Percentiles rank a stretch among this genome's conserved stretches.
These are phyloP conservation scores for Phytophthora colocasiae DNA, from an alignment of 352 stramenopile species.

Conservation along the genomic window DNA sequence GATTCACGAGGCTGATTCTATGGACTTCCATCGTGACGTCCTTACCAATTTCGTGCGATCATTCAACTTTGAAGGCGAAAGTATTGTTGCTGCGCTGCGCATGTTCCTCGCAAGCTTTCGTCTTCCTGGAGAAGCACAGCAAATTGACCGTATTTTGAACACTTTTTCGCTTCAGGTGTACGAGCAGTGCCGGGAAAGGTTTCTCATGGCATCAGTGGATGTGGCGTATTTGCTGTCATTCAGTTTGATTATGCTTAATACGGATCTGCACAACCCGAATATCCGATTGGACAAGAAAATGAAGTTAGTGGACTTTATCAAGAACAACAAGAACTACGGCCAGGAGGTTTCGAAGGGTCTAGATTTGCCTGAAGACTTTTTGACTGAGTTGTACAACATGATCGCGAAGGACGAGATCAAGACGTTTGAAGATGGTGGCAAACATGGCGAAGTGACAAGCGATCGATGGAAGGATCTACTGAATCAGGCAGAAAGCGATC, in stretches of 20 bases:
- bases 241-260: conserved; percentile 92
- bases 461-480: conserved; percentile 85
- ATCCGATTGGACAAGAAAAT: conserved; percentile 89
- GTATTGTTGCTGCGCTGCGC: conserved; percentile 73
- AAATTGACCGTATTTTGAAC: conserved; percentile 91
- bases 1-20: conserved; percentile 83
- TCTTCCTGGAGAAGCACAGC: conserved; percentile 84
- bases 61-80: conserved; percentile 85
- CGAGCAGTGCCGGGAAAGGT: conserved; percentile 84
- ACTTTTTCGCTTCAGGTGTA: conserved; percentile 88
- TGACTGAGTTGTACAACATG: conserved; percentile 76
- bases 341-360: conserved; percentile 79
- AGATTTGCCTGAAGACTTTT: conserved; percentile 75
- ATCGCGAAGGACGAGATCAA: conserved; percentile 85
- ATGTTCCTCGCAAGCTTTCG: conserved; percentile 90
- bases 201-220: conserved; percentile 86
- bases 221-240: conserved; percentile 93
- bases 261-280: conserved; percentile 88
- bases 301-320: conserved; percentile 87
- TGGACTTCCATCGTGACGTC: conserved; percentile 86
- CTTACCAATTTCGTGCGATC: conserved; percentile 75
- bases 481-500: conserved; percentile 73
- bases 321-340: conserved; percentile 92
- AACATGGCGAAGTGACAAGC: conserved; percentile 77
- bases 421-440: conserved; percentile 82